A percentile compares a stretch with the other conserved stretches of the same genome.
These are phyloP conservation scores for Solanum aculeatissimum DNA, from an alignment of 305 asterid genomes.

Conservation along the genomic window DNA sequence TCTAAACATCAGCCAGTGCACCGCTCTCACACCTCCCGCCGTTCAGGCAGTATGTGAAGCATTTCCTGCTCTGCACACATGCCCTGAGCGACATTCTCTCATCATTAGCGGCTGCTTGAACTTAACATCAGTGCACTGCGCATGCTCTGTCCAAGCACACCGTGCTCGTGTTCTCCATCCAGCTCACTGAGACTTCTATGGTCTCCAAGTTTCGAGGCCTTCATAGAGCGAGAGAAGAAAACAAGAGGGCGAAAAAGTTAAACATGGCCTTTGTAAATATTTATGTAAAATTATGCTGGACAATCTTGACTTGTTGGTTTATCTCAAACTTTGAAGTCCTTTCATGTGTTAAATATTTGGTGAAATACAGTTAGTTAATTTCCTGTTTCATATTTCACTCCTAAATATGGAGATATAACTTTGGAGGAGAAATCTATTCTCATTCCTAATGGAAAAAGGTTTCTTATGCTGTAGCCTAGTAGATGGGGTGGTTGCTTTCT, in stretches of 20 bases:
- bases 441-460: not conserved
- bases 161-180: slow-evolving; percentile 44
- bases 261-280: not conserved
- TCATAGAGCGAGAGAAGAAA: not conserved
- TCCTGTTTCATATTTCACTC: not conserved
- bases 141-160: slow-evolving; percentile 60
- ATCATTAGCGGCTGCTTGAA: slow-evolving; percentile 88
- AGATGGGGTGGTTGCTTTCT: too few species aligned
- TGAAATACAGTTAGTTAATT: too few species aligned
- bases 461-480: not conserved
- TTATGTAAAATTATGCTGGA: not conserved
- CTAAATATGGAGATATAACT: not conserved
- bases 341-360: not conserved
- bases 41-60: slow-evolving; percentile 95
- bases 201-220: not conserved
- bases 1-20: slow-evolving; percentile 94
- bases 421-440: not conserved
- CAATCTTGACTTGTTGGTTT: not conserved
- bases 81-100: slow-evolving; percentile 77
- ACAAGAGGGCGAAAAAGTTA: not conserved
- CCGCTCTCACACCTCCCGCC: slow-evolving; percentile 93
- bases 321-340: not conserved
- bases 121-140: slow-evolving; percentile 82
- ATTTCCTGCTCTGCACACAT: slow-evolving; percentile 87
- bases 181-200: slow-evolving; percentile 36